These are phyloP conservation scores for Oryza australiensis DNA, from an alignment of 176 grass and related monocot species.

Conservation along the genomic window DNA sequence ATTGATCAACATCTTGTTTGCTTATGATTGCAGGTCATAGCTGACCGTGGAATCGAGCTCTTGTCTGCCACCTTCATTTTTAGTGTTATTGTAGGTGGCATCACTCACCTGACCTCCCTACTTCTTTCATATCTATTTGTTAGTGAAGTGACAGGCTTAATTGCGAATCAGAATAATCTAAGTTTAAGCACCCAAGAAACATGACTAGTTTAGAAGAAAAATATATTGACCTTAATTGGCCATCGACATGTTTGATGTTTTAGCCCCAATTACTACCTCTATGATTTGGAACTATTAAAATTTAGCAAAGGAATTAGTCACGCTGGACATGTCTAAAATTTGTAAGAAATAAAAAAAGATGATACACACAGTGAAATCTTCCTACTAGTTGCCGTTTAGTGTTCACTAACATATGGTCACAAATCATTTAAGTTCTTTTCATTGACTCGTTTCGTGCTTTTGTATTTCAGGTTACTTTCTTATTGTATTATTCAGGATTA, in stretches of 20 bases:
- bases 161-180: not conserved
- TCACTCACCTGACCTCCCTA: not conserved
- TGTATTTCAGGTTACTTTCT: slow-evolving; percentile 65
- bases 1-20: not conserved
- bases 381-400: not conserved
- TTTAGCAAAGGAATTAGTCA: not conserved
- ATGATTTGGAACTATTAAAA: not conserved
- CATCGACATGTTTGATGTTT: slow-evolving; percentile 3
- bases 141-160: not conserved
- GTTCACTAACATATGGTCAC: not conserved
- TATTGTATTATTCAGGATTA: slow-evolving; percentile 58
- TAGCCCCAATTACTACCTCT: not conserved
- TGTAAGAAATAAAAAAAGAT: not conserved
- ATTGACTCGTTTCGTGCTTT: not conserved
- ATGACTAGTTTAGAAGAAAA: not conserved
- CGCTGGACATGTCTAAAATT: not conserved
- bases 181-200: not conserved
- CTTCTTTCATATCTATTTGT: not conserved
- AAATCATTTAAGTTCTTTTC: not conserved
- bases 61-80: slow-evolving; percentile 76
- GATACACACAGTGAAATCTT: not conserved
- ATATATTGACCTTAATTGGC: not conserved
- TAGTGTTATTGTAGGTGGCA: slow-evolving; percentile 66
- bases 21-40: slow-evolving; percentile 66
- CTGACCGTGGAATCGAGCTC: slow-evolving; percentile 82